Conservation (phyloP, 768 basidiomycete species). For the Rhizopogon sp. region DNA sequence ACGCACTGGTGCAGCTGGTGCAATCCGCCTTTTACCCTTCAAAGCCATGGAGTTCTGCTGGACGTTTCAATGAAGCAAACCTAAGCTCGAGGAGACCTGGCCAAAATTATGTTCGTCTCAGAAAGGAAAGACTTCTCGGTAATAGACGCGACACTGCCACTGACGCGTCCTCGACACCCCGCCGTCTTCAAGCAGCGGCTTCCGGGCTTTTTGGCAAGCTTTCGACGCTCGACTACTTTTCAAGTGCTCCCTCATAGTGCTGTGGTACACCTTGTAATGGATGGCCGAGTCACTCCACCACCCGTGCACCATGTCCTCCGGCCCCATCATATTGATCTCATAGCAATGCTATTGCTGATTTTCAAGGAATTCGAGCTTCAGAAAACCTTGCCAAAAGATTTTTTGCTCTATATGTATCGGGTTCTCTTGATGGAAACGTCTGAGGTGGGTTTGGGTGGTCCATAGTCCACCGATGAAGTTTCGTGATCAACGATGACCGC, state of each 20-base stretch:
- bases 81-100: too few relatives aligned
- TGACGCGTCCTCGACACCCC: background rate
- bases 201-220: background rate
- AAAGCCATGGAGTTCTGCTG: conserved; percentile 18
- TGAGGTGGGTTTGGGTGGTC: conserved; percentile 41
- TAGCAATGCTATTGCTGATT: conserved; percentile 56
- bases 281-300: conserved; percentile 39
- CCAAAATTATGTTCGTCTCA: background rate
- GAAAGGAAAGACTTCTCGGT: background rate
- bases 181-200: background rate
- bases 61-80: background rate
- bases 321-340: conserved; percentile 72
- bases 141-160: background rate
- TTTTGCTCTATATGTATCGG: conserved; percentile 60
- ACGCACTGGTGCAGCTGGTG: conserved; percentile 25
- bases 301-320: conserved; percentile 63
- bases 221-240: background rate
- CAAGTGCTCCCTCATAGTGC: background rate
- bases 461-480: background rate
- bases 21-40: conserved; percentile 29
- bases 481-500: background rate
- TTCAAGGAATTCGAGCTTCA: conserved; percentile 53
- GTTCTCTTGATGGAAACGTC: conserved; percentile 65
- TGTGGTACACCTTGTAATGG: conserved; percentile 13
- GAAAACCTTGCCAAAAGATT: conserved; percentile 49